Evolutionary conservation across 1,284 basidiomycete genomes (phyloP).

Genomic region (Cryptococcus neoformans): DNA sequence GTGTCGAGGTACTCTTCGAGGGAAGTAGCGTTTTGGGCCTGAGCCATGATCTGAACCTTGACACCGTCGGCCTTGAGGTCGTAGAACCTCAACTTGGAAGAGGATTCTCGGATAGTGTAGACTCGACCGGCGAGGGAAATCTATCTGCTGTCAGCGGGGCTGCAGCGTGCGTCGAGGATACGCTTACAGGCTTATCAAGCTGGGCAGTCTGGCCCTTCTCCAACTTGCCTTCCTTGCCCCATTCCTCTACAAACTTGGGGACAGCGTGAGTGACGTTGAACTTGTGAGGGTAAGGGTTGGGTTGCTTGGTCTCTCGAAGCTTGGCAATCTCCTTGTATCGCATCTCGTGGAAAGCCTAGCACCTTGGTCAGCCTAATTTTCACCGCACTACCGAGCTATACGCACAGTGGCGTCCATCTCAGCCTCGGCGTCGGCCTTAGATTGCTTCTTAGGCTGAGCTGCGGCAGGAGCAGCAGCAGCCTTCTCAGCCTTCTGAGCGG

Average conservation of each 20-base stretch:
- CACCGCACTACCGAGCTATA: background rate
- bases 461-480: constrained; percentile 54
- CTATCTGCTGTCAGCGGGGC: constrained; percentile 10
- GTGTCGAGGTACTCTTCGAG: constrained; percentile 65
- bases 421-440: constrained; percentile 48
- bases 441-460: constrained; percentile 64
- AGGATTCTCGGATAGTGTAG: constrained; percentile 80
- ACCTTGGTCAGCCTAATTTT: background rate
- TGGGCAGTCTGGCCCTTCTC: constrained; percentile 40
- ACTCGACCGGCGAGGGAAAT: constrained; percentile 81
- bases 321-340: constrained; percentile 83
- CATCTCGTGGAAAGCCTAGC: constrained; percentile 93
- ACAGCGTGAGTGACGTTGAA: constrained; percentile 77
- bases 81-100: constrained; percentile 89
- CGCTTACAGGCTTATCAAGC: constrained; percentile 26
- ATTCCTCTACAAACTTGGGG: constrained; percentile 70
- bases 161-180: background rate
- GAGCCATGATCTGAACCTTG: constrained; percentile 95
- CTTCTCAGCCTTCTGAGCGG: constrained; percentile 79
- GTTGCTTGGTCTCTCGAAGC: constrained; percentile 77
- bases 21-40: constrained; percentile 65
- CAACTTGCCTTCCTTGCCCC: constrained; percentile 70
- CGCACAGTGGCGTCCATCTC: constrained; percentile 48
- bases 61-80: constrained; percentile 89
- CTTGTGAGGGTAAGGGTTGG: constrained; percentile 99